Evolutionary conservation across 164 flowering plant species (phyloP).

Genomic region (Vitis cinerea): DNA sequence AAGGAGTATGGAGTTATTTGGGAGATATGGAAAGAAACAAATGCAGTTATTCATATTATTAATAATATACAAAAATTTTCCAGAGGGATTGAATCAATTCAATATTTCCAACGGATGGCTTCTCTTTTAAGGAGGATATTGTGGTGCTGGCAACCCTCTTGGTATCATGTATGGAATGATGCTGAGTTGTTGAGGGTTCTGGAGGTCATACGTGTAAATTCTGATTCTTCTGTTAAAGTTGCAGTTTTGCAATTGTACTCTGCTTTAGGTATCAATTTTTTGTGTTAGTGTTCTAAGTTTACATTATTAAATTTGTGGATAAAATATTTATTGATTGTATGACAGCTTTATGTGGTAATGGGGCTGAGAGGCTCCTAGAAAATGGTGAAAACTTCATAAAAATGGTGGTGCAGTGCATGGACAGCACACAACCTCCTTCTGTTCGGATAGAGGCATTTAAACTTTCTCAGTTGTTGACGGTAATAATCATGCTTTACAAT

Average conservation of each 20-base stretch:
- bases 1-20: conserved; percentile 50
- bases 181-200: conserved; percentile 38
- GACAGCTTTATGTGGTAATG: conserved; percentile 72
- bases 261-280: conserved; percentile 58
- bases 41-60: conserved; percentile 35
- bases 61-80: conserved; percentile 29
- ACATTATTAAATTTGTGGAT: conserved; percentile 6
- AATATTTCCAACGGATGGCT: conserved; percentile 52
- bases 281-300: conserved; percentile 18
- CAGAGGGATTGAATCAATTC: conserved; percentile 30
- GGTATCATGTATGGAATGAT: conserved; percentile 73
- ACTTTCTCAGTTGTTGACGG: conserved; percentile 59
- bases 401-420: conserved; percentile 60
- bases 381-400: conserved; percentile 40
- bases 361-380: conserved; percentile 64
- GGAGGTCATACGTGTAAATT: conserved; percentile 18
- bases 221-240: conserved; percentile 42
- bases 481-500: conserved; percentile 21
- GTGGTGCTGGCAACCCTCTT: conserved; percentile 61
- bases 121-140: conserved; percentile 66
- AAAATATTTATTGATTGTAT: conserved; percentile 14
- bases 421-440: conserved; percentile 37
- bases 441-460: conserved; percentile 59
- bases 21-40: conserved; percentile 44
- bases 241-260: conserved; percentile 62